A percentile compares a stretch with the other conserved stretches of the same genome.
Evolutionary conservation across 2,329 filamentous ascomycete genomes (phyloP).

Genomic region (Gremmenia infestans): DNA sequence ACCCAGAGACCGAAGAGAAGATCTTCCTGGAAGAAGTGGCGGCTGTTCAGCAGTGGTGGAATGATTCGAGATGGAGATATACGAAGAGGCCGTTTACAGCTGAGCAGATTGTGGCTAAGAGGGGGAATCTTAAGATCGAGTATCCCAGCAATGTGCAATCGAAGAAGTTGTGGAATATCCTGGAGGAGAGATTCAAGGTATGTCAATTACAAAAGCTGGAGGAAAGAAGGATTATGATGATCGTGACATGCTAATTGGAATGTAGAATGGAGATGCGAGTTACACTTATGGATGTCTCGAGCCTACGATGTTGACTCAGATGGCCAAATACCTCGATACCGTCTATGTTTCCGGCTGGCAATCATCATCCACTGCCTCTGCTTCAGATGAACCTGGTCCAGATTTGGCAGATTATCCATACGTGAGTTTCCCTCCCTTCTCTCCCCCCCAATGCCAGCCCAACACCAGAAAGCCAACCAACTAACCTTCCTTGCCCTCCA

Average conservation of each 20-base stretch:
- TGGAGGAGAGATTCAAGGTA: constrained; percentile 83
- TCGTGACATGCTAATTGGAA: not conserved
- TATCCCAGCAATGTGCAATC: constrained; percentile 85
- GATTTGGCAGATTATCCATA: constrained; percentile 98
- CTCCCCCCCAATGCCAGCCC: not conserved
- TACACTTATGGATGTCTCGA: constrained; percentile 97
- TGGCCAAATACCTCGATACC: constrained; percentile 98
- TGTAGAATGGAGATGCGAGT: constrained; percentile 74
- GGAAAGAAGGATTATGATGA: constrained; percentile 11
- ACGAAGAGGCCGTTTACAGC: constrained; percentile 92
- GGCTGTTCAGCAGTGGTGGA: constrained; percentile 92
- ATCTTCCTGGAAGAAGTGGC: constrained; percentile 68
- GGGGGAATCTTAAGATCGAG: constrained; percentile 83
- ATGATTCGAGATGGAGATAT: constrained; percentile 82
- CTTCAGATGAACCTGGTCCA: constrained; percentile 91
- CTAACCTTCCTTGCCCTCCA: constrained; percentile 33
- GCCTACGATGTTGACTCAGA: constrained; percentile 97
- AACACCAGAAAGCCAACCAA: not conserved
- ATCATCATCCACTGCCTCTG: constrained; percentile 91
- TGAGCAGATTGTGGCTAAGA: constrained; percentile 94
- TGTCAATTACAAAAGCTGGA: not conserved
- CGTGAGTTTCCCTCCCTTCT: constrained; percentile 43
- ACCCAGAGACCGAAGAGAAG: constrained; percentile 52
- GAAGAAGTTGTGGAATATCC: constrained; percentile 91
- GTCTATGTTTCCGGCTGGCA: constrained; percentile 99